Base-by-base conservation (phyloP, 1,139 yeast genomes). In the Yamadazyma blattariae region DNA sequence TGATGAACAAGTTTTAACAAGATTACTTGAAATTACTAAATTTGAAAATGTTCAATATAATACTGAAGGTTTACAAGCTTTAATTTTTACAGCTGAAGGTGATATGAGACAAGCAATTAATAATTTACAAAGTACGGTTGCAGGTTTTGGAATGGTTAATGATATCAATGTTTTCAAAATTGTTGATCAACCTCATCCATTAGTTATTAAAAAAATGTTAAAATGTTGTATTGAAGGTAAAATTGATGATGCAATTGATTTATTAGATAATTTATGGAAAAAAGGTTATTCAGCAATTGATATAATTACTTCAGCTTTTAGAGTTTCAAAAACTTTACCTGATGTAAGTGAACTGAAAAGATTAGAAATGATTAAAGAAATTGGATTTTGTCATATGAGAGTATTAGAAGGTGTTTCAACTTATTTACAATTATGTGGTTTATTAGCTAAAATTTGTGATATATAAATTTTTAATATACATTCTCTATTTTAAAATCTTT, bases 71-170 rank as follows among this genome's bases (percentile, higher is more conserved):
- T 64, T 92, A 27, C 90, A 89, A 48, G 98, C 98, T 0, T 71
- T 92, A 42, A 79, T 94, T n/a, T 92, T 92, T 63, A 84, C 97
- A 0, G 95, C 97, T 0, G 99, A 92, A 57, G 98, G 98, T 38
- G 99, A 92, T 56, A 92, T 94, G 98, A 77, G 99, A 61, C 98
- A 92, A 58, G 98, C 98, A 0, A 77, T 94, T 34, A 94, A 94
- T 54, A 92, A 92, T 57, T 59, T 92, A 39, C 98, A 92, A 55
- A 82, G 95, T 55, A 89, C 97, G 0, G 94, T 82, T 20, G 89
- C 96, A 1, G 98, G 98, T 1, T 90, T 90, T 61, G 92, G 87
- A 2, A 74, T 86, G 44, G 97, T 92, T 12, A 85, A 81, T 51
- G 92, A 89, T 34, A 86, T 86, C 27, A 92, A 90, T 53, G 98